Percentiles rank a stretch among this genome's conserved stretches.
Evolutionary conservation across 73 alveolate genomes (phyloP).

Genomic region (Uronychia binucleata): DNA sequence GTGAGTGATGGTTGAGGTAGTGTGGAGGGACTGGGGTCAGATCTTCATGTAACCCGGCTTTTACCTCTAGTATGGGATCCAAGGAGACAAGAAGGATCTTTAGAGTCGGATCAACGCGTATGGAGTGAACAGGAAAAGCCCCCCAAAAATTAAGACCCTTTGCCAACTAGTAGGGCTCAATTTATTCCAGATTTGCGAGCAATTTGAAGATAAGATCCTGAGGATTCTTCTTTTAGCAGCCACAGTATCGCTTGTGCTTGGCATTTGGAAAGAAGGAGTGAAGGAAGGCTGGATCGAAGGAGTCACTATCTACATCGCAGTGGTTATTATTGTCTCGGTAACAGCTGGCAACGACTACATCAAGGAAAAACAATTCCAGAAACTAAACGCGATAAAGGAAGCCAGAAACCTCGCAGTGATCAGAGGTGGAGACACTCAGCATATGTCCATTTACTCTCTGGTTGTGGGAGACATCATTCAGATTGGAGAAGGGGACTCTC

Average conservation of each 20-base stretch:
- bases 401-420: constrained; percentile 77
- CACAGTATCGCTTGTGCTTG: constrained; percentile 89
- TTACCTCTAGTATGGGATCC: constrained; percentile 4
- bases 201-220: constrained; percentile 94
- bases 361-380: constrained; percentile 89
- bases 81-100: constrained; percentile 9
- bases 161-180: too few species aligned
- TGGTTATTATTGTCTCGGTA: constrained; percentile 87
- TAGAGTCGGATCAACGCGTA: constrained; percentile 19
- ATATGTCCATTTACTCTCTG: constrained; percentile 74
- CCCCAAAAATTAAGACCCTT: constrained; percentile 9
- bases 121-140: constrained; percentile 48
- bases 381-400: constrained; percentile 83
- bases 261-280: constrained; percentile 89
- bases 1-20: too few species aligned
- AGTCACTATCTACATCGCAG: constrained; percentile 91
- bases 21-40: too few species aligned
- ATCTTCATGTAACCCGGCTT: too few species aligned
- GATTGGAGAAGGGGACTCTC: constrained; percentile 88
- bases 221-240: constrained; percentile 95
- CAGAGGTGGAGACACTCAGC: constrained; percentile 63
- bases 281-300: constrained; percentile 98
- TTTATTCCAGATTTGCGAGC: constrained; percentile 86
- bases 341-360: constrained; percentile 89
- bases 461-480: constrained; percentile 94